Evolutionary conservation across 345 rosid species (phyloP).

Genomic region (Bruguiera gymnorhiza): DNA sequence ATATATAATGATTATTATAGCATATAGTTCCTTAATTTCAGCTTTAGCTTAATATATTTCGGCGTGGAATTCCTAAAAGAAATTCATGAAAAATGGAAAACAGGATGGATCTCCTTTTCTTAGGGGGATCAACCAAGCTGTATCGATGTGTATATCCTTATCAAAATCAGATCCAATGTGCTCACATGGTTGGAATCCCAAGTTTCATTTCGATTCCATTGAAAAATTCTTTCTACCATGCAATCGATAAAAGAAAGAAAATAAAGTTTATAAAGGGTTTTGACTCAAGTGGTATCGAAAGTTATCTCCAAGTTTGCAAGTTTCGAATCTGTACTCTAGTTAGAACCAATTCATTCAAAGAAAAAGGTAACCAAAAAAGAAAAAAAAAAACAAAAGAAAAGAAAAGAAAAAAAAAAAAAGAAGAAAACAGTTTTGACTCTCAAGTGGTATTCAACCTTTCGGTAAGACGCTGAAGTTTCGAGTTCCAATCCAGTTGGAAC

Average conservation of each 20-base stretch:
- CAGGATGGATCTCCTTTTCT: slow-evolving; percentile 3
- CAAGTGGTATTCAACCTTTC: no score
- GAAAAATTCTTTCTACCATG: no score
- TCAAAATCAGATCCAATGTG: slow-evolving; percentile 18
- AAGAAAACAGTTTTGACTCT: neutral
- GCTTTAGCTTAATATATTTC: neutral
- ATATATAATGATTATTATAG: no score
- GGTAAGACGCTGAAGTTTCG: no score
- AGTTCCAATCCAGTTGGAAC: no score
- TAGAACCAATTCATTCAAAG: neutral
- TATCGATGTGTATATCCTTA: neutral
- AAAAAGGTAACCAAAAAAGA: neutral
- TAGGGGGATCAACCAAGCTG: neutral
- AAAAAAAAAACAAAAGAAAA: neutral
- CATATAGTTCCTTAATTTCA: neutral
- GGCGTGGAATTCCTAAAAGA: neutral
- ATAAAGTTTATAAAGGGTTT: no score
- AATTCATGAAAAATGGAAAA: slow-evolving; percentile 21
- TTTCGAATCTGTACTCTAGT: no score
- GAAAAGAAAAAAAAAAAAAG: no score
- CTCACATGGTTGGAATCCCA: neutral
- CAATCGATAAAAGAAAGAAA: no score
- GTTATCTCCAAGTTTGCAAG: no score
- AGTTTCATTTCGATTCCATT: neutral
- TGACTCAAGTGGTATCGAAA: no score